A percentile compares a stretch with the other conserved stretches of the same genome.
phyloP scores from a whole-genome alignment of 202 grass and related monocot species.

The Bolboschoenoplectus hybrid region DNA sequence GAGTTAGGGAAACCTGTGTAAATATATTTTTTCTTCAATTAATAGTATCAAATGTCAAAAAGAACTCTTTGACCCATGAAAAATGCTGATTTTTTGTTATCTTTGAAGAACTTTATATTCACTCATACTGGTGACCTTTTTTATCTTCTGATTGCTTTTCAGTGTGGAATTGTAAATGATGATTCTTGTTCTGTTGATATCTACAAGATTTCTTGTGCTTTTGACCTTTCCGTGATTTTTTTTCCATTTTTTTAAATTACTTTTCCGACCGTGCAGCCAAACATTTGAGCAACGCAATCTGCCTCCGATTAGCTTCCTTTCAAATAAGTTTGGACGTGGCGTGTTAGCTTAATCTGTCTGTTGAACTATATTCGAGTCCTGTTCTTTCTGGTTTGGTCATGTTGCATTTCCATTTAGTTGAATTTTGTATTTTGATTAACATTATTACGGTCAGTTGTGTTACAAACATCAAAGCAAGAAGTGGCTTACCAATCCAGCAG shows the following conservation, averaged over 20 bases:
- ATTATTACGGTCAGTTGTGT: not conserved
- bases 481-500: not conserved
- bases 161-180: not conserved
- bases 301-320: not conserved
- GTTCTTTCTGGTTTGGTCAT: not conserved
- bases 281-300: not conserved
- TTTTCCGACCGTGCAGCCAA: not conserved
- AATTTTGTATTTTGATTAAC: not conserved
- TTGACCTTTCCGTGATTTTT: not conserved
- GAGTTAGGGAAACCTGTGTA: slow-evolving; percentile 18
- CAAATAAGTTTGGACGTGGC: not conserved
- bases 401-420: not conserved
- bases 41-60: not conserved
- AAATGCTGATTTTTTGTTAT: not conserved
- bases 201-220: not conserved
- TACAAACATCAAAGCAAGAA: not conserved
- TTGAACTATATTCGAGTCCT: not conserved
- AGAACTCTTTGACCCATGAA: not conserved
- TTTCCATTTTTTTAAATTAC: not conserved
- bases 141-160: not conserved
- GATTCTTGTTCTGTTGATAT: slow-evolving; percentile 3
- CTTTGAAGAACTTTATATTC: not conserved
- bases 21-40: slow-evolving; percentile 9
- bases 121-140: not conserved
- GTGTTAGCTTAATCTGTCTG: not conserved